Evolutionary conservation across 208 protist genomes (phyloP), one percentile per base, ranked within the genome.

Genomic region (Trypanosoma vivax): DNA sequence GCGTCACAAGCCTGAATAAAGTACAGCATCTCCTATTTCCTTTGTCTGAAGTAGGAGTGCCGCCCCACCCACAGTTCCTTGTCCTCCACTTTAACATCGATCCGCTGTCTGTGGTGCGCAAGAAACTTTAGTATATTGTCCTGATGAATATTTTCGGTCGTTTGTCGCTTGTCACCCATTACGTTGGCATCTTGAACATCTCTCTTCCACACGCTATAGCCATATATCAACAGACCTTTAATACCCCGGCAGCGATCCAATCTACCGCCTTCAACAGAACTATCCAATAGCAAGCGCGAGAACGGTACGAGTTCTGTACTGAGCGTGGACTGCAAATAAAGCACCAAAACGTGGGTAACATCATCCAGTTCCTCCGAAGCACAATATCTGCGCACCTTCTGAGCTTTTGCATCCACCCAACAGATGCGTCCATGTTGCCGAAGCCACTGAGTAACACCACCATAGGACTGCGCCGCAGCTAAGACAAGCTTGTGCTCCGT

Each of bases 361-460:
- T 88, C 83, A 56, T 91, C 83, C 42, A 91, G 43, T 7, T 80
- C 79, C 0, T 43, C 46, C 23, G 45, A n/a, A 2, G 70, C 64
- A 4, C 61, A 65, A 51, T 77, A 91, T 33, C 64, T 72, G 5
- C 83, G 69, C 24, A 87, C 68, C 13, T 57, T 63, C 18, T 33
- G 27, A 19, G 43, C 50, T 34, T 50, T 57, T 28, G 45, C 58
- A 21, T 76, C 59, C 14, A 90, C 73, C 76, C 83, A 90, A 30
- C 75, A 82, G 25, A 60, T 46, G 3, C 51, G 55, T 3, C 76
- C 80, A 50, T 55, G 72, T 21, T 65, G 46, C 21, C 73, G 57
- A 31, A 84, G 66, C 19, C 64, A 60, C 23, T 27, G 29, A 16
- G 52, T 39, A 0, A 85, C 23, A 19, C 42, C 56, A 31, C 49